Evolutionary conservation across 1,139 yeast species (phyloP).

Genomic region (Kazachstania sp.): DNA sequence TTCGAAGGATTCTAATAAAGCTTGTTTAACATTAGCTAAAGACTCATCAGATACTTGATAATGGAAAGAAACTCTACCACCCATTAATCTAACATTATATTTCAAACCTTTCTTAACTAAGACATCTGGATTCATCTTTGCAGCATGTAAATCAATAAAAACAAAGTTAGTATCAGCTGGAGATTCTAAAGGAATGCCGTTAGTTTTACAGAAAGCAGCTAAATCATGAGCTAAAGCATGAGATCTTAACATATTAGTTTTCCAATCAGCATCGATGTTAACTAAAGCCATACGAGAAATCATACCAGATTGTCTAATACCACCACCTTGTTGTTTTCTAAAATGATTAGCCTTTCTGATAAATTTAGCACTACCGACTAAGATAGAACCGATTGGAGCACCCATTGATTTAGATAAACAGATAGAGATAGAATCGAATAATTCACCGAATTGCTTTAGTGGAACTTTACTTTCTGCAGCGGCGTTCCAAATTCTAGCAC

Average conservation of each 20-base stretch:
- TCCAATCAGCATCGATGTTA: slow-evolving; percentile 77
- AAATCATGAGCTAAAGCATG: slow-evolving; percentile 63
- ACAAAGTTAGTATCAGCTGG: slow-evolving; percentile 88
- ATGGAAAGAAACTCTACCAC: slow-evolving; percentile 76
- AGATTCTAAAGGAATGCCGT: slow-evolving; percentile 50
- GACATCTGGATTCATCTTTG: slow-evolving; percentile 50
- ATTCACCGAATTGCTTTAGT: slow-evolving; percentile 60
- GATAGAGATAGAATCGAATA: slow-evolving; percentile 81
- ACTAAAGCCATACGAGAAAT: slow-evolving; percentile 72
- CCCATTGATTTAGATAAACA: slow-evolving; percentile 89
- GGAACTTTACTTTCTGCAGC: slow-evolving; percentile 64
- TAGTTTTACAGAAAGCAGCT: slow-evolving; percentile 49
- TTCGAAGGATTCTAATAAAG: slow-evolving; percentile 47
- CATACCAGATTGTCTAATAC: slow-evolving; percentile 83
- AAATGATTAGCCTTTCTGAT: slow-evolving; percentile 76
- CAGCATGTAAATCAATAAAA: slow-evolving; percentile 56
- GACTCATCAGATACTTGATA: slow-evolving; percentile 65
- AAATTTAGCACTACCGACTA: slow-evolving; percentile 58
- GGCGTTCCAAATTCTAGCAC: slow-evolving; percentile 96
- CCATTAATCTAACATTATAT: slow-evolving; percentile 59
- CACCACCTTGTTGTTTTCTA: slow-evolving; percentile 92
- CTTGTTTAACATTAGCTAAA: slow-evolving; percentile 54
- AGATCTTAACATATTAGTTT: slow-evolving; percentile 44
- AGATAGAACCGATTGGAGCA: slow-evolving; percentile 88
- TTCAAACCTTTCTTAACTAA: slow-evolving; percentile 50